Evolutionary conservation across 176 grass and related monocot species (phyloP).

Genomic region (Urochloa ruziziensis): DNA sequence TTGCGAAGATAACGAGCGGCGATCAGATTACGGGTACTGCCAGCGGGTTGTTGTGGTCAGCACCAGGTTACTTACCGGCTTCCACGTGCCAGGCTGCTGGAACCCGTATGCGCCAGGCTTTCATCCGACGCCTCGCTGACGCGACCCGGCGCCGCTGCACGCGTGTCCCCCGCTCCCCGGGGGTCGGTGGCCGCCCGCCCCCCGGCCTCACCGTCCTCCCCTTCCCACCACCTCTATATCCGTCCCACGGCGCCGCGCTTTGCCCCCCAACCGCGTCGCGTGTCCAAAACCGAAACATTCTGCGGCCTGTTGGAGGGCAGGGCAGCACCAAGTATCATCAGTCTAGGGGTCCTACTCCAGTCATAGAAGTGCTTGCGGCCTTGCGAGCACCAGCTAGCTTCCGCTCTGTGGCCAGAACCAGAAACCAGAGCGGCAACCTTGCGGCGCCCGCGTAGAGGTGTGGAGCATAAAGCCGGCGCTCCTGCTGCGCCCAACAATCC

Average conservation of each 20-base stretch:
- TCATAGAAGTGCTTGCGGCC: not conserved
- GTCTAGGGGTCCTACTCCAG: too few relatives aligned
- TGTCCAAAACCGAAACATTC: slow-evolving; percentile 22
- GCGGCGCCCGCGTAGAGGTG: not conserved
- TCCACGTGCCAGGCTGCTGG: not conserved
- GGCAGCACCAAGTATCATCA: slow-evolving; percentile 24
- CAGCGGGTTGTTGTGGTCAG: not conserved
- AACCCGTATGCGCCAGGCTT: not conserved
- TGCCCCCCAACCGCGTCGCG: not conserved
- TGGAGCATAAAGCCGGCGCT: not conserved
- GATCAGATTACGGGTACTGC: not conserved
- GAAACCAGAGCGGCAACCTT: slow-evolving; percentile 6
- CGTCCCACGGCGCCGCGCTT: slow-evolving; percentile 4
- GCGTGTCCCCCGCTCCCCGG: slow-evolving; percentile 1
- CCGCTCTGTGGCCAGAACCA: not conserved
- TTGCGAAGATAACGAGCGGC: not conserved
- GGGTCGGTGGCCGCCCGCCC: slow-evolving; percentile 17
- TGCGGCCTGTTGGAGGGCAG: not conserved
- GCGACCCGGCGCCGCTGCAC: not conserved
- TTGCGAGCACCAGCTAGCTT: not conserved
- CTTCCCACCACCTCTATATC: not conserved
- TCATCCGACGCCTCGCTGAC: not conserved
- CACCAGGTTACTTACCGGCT: not conserved
- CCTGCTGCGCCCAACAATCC: not conserved
- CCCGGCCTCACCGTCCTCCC: not conserved